These are phyloP conservation scores for Vinca minor DNA, from an alignment of 257 asterid species.

Conservation along the genomic window DNA sequence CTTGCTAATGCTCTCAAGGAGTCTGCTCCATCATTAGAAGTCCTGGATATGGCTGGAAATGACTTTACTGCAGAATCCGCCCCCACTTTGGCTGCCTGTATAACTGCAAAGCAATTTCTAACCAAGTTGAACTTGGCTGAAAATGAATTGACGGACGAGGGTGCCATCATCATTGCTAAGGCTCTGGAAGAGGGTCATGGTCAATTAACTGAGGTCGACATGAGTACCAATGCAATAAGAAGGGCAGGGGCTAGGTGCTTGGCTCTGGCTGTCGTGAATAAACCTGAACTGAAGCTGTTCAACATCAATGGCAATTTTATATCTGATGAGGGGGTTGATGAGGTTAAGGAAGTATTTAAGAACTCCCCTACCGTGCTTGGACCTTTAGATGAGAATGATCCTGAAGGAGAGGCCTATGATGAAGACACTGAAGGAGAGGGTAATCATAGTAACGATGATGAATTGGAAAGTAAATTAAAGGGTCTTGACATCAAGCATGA, in stretches of 20 bases:
- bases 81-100: slow-evolving; percentile 63
- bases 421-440: slow-evolving; percentile 55
- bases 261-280: slow-evolving; percentile 65
- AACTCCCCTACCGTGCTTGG: slow-evolving; percentile 50
- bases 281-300: slow-evolving; percentile 54
- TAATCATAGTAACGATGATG: slow-evolving; percentile 32
- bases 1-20: slow-evolving; percentile 57
- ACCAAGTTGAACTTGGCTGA: slow-evolving; percentile 58
- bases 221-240: slow-evolving; percentile 64
- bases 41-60: slow-evolving; percentile 88
- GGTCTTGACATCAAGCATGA: slow-evolving; percentile 73
- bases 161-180: slow-evolving; percentile 76
- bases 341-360: slow-evolving; percentile 69
- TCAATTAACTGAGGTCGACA: slow-evolving; percentile 64
- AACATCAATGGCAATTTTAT: slow-evolving; percentile 80
- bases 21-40: slow-evolving; percentile 61
- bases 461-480: slow-evolving; percentile 68
- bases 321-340: slow-evolving; percentile 93
- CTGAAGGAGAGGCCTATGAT: slow-evolving; percentile 61
- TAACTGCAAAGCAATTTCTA: slow-evolving; percentile 63
- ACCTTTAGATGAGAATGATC: slow-evolving; percentile 73
- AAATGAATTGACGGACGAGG: slow-evolving; percentile 88
- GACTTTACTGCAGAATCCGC: slow-evolving; percentile 76
- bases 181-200: slow-evolving; percentile 81
- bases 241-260: slow-evolving; percentile 88